phyloP scores from a whole-genome alignment of 2,329 filamentous ascomycete species.

The Diplodia scrobiculata region DNA sequence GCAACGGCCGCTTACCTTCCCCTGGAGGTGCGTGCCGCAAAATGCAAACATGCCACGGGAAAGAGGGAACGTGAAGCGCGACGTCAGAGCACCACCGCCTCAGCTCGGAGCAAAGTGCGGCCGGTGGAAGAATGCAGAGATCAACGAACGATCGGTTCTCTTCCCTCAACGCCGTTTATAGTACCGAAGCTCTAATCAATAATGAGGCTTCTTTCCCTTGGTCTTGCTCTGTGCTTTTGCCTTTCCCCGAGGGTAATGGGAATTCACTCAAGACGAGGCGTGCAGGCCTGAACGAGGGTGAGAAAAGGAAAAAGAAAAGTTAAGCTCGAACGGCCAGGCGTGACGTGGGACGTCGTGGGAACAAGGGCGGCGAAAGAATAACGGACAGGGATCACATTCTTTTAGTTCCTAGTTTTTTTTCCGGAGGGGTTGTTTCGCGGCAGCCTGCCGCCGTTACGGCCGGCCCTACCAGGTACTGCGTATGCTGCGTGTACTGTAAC shows the following conservation, averaged over 20 bases:
- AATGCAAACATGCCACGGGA: not conserved
- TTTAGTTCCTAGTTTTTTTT: not conserved
- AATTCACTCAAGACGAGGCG: not conserved
- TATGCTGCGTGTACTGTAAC: not conserved
- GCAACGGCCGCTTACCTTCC: not conserved
- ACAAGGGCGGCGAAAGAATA: not conserved
- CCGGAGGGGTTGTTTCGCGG: not conserved
- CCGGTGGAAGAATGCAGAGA: not conserved
- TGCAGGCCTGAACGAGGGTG: not conserved
- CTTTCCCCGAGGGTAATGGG: not conserved
- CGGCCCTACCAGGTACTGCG: not conserved
- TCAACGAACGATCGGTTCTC: not conserved
- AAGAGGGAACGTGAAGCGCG: not conserved
- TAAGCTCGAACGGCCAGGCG: not conserved
- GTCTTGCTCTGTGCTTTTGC: not conserved
- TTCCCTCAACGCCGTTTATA: not conserved
- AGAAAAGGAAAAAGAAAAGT: not conserved
- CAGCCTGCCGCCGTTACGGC: not conserved
- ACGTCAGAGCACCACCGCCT: slow-evolving; percentile 1
- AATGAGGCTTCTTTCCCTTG: slow-evolving; percentile 8
- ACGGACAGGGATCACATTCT: not conserved
- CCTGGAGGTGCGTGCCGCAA: not conserved
- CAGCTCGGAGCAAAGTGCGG: not conserved
- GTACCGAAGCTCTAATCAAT: not conserved
- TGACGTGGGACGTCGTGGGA: not conserved